phyloP scores from a whole-genome alignment of 208 protist genomes.

The Histomonas meleagridis region DNA sequence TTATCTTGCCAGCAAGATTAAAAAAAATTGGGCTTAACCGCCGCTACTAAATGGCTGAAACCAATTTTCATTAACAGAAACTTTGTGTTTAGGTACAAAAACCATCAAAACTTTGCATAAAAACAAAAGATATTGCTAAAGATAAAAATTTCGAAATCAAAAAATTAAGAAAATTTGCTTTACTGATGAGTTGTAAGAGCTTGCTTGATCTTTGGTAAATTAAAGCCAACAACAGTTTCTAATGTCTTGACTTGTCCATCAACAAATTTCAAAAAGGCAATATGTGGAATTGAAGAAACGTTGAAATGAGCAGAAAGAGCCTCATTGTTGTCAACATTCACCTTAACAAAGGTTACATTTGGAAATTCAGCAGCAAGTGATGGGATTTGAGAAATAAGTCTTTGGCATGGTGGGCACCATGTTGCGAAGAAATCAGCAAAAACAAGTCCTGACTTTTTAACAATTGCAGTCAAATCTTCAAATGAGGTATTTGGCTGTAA shows the following conservation, averaged over 20 bases:
- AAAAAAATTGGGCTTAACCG: too few species aligned
- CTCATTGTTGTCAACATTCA: not conserved
- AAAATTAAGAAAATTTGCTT: too few species aligned
- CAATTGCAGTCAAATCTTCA: too few species aligned
- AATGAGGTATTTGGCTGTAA: too few species aligned
- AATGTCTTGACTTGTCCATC: not conserved
- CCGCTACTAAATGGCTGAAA: too few species aligned
- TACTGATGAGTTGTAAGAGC: too few species aligned
- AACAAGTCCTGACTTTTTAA: conserved; percentile 10
- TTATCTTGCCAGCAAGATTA: too few species aligned
- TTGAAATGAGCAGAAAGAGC: not conserved
- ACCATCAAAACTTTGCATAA: too few species aligned
- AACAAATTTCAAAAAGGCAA: not conserved
- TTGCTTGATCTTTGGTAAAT: not conserved
- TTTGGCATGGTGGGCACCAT: conserved; percentile 18
- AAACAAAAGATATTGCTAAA: too few species aligned
- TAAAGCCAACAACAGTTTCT: not conserved
- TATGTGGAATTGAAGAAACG: not conserved
- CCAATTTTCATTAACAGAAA: too few species aligned
- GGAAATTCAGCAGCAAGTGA: not conserved
- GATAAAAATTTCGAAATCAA: too few species aligned
- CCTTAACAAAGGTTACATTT: not conserved
- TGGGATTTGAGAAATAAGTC: not conserved
- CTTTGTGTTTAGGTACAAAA: too few species aligned
- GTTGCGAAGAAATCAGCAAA: not conserved